Conservation (phyloP, 179 eudicot genomes). For the Drosera spatulata region DNA sequence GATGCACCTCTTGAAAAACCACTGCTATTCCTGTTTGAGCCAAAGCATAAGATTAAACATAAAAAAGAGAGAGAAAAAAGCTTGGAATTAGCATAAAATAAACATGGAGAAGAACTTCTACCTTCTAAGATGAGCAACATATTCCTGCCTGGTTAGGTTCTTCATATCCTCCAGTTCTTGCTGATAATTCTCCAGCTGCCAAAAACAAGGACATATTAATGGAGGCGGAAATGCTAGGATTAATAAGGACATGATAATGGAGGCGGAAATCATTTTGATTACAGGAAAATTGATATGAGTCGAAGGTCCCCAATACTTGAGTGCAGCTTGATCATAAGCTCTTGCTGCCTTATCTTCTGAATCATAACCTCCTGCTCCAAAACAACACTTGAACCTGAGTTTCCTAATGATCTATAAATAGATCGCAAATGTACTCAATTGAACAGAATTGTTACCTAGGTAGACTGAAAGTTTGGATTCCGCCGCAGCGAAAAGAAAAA, state of each 20-base stretch:
- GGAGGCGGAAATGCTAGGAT: neutral
- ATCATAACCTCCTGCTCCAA: conserved; percentile 51
- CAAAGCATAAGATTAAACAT: neutral
- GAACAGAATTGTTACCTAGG: conserved; percentile 35
- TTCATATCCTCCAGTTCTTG: conserved; percentile 60
- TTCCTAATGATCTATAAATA: no score
- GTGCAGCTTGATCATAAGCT: conserved; percentile 68
- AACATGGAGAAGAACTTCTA: neutral
- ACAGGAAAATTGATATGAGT: conserved; percentile 67
- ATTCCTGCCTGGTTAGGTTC: conserved; percentile 67
- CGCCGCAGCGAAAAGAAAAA: conserved; percentile 6
- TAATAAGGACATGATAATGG: neutral
- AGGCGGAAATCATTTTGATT: neutral
- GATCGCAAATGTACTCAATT: no score
- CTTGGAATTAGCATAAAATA: neutral
- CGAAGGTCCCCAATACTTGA: conserved; percentile 74
- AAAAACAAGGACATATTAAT: neutral
- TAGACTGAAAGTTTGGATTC: conserved; percentile 33
- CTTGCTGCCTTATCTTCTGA: conserved; percentile 74
- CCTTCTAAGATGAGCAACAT: conserved; percentile 70
- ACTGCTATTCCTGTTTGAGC: conserved; percentile 49
- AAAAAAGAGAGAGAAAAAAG: neutral
- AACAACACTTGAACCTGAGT: neutral
- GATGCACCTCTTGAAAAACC: conserved; percentile 54
- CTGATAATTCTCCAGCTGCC: conserved; percentile 50